These are phyloP conservation scores for Penicillium crustosum DNA, from an alignment of 2,329 filamentous ascomycete species.

Conservation along the genomic window DNA sequence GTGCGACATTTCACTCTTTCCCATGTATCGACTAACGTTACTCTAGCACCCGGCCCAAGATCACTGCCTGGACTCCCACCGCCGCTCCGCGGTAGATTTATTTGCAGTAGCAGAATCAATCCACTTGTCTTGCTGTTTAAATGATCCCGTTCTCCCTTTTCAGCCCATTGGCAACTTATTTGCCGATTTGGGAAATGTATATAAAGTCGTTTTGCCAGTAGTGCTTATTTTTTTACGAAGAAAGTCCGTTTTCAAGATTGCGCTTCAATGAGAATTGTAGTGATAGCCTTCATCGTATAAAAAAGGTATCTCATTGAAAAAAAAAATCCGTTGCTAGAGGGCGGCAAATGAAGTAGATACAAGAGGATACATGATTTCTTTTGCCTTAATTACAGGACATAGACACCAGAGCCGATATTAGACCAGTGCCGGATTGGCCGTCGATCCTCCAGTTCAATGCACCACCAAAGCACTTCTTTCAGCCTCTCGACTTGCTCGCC, in stretches of 20 bases:
- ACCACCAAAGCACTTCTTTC: slow-evolving; percentile 95
- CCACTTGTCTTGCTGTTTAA: slow-evolving; percentile 13
- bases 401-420: slow-evolving; percentile 65
- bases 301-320: slow-evolving; percentile 30
- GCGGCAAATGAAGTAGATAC: slow-evolving; percentile 20
- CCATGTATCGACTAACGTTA: slow-evolving; percentile 10
- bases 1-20: background rate
- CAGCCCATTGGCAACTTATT: background rate
- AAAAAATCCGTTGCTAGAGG: slow-evolving; percentile 6
- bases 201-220: slow-evolving; percentile 37
- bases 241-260: slow-evolving; percentile 17
- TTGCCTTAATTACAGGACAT: slow-evolving; percentile 54
- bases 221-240: slow-evolving; percentile 18
- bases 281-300: slow-evolving; percentile 16
- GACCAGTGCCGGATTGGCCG: slow-evolving; percentile 77
- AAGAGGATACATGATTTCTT: slow-evolving; percentile 21
- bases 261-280: slow-evolving; percentile 13
- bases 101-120: slow-evolving; percentile 21
- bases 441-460: slow-evolving; percentile 87
- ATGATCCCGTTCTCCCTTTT: slow-evolving; percentile 11
- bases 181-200: slow-evolving; percentile 31
- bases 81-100: slow-evolving; percentile 37
- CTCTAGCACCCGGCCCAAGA: slow-evolving; percentile 35
- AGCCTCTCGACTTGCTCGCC: slow-evolving; percentile 83
- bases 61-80: slow-evolving; percentile 37